Evolutionary conservation across 2,329 filamentous ascomycete genomes (phyloP), one percentile per base, ranked within the genome.

Genomic region (Coleophoma cylindrospora): DNA sequence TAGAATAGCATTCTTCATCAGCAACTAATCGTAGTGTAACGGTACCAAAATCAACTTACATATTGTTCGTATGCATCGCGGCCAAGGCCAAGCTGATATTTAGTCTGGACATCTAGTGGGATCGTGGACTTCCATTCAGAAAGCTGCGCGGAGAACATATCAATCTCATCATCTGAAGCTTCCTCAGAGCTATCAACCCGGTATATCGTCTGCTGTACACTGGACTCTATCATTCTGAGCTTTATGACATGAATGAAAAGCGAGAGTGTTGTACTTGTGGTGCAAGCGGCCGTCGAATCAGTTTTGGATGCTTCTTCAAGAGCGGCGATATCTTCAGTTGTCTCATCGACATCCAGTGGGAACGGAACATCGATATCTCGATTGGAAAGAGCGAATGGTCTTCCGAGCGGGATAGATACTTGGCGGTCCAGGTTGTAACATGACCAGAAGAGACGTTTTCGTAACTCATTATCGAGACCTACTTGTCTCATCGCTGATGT

Each of bases 341-440:
- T 43, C 6, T 63, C 56, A 11, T 55, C 36, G 11, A 54, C 49
- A 17, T 60, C 53, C 13, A 57, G 56, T 2, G 66, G 65, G 3
- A 67, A 54, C 49, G 60, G 38, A 14, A 59, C 61, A 48, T 66
- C 62, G 47, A 67, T 66, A 17, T 68, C 65, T 37, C 61, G 48
- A 38, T 69, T 66, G 1, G 62, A 60, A 27, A 69, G 66, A 8
- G 64, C 63, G 52, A 68, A 68, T 0, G 66, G 60, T 8, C 67
- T 50, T 1, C 67, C 67, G 4, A 70, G 56, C 0, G 64, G 57
- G 1, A 67, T 62, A 11, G 62, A 67, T 1, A 66, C 65, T 43
- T 62, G 57, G 5, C 67, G 57, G 40, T 70, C 66, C 5, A 69
- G 55, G n/a, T 57, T 63, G 47, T 70, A 69, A 38, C 59, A 62